A percentile compares a stretch with the other conserved stretches of the same genome.
These are phyloP conservation scores for Tephrocybe sp. DNA, from an alignment of 768 basidiomycete species.

Conservation along the genomic window DNA sequence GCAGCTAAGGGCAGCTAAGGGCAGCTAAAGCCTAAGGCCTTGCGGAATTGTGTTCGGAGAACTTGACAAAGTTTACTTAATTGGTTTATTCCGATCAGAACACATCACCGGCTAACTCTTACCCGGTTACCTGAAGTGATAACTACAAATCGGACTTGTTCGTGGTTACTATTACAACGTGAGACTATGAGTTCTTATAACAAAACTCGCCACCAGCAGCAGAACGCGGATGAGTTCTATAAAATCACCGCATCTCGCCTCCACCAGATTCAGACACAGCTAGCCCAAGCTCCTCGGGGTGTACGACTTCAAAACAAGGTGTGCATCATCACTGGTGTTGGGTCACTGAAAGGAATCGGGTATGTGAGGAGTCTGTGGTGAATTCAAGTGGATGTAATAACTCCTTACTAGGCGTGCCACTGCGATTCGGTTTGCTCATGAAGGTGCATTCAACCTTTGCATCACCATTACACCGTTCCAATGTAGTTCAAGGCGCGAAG, in stretches of 20 bases:
- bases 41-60: no score
- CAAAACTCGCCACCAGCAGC: conserved; percentile 27
- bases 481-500: conserved; percentile 54
- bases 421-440: conserved; percentile 73
- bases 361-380: conserved; percentile 31
- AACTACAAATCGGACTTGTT: neutral
- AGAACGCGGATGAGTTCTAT: conserved; percentile 50
- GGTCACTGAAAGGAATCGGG: conserved; percentile 89
- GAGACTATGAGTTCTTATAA: conserved; percentile 35
- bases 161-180: neutral
- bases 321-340: conserved; percentile 85
- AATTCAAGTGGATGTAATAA: neutral
- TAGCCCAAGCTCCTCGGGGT: conserved; percentile 51
- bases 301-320: conserved; percentile 73
- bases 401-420: conserved; percentile 57
- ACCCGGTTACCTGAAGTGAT: neutral
- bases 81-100: neutral
- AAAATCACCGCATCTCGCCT: conserved; percentile 66
- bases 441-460: conserved; percentile 45
- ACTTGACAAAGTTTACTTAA: no score
- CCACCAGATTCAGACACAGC: conserved; percentile 66
- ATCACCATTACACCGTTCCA: neutral
- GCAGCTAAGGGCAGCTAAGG: no score
- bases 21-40: no score
- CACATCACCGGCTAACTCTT: neutral